phyloP scores from a whole-genome alignment of 371 early-diverging fungal species.

The Mucor racemosus region DNA sequence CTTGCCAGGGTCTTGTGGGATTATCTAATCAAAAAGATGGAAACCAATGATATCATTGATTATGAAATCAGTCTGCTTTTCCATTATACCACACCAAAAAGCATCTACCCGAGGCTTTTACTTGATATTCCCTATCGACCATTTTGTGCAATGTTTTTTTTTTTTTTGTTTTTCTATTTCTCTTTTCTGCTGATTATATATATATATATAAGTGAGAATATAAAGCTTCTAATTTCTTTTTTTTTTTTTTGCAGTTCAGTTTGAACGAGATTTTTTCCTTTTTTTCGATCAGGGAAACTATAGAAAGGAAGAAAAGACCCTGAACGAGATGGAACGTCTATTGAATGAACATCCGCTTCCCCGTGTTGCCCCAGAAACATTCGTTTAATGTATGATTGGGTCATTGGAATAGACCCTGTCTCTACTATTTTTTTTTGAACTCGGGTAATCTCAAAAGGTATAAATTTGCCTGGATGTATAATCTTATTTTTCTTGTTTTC shows the following conservation, averaged over 20 bases:
- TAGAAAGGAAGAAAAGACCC: constrained; percentile 11
- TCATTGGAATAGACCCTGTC: constrained; percentile 18
- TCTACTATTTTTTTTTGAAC: constrained; percentile 9
- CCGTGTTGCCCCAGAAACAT: constrained; percentile 26
- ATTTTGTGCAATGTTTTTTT: too few species aligned
- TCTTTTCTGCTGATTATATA: too few species aligned
- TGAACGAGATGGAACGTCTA: constrained; percentile 11
- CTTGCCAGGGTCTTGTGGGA: constrained; percentile 16
- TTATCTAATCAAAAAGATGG: not conserved
- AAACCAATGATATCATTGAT: constrained; percentile 5
- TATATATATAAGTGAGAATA: not conserved
- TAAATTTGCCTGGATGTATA: constrained; percentile 5
- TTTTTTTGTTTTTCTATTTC: not conserved
- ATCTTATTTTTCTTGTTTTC: constrained; percentile 10
- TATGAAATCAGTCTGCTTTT: constrained; percentile 6
- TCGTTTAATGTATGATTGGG: constrained; percentile 16
- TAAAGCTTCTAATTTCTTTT: not conserved
- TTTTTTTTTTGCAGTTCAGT: not conserved
- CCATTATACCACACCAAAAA: not conserved
- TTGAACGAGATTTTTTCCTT: constrained; percentile 8
- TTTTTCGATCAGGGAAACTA: constrained; percentile 3
- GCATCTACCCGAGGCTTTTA: not conserved
- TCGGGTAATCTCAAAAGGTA: constrained; percentile 15
- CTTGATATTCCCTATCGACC: not conserved
- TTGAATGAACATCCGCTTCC: constrained; percentile 23